Base-by-base conservation (phyloP, 441 rosid species). In the Kokia cookei region DNA sequence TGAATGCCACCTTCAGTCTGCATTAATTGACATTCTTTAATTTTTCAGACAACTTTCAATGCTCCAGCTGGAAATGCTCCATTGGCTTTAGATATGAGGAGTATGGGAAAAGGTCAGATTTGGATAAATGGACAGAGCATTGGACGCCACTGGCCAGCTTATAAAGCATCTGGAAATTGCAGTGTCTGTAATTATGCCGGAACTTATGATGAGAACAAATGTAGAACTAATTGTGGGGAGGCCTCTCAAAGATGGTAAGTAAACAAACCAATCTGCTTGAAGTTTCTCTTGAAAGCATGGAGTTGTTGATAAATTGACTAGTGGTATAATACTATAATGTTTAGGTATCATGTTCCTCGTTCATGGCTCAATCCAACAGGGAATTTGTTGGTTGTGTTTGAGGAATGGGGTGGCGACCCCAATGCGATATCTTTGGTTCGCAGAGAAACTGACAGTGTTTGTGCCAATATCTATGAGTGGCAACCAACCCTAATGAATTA, bases 361-460 rank as follows among this genome's bases (percentile, higher is more conserved):
- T 92, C 97, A 0, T 96, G 99, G 99, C 90, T 96, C 66, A 86
- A 87, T 65, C 97, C 99, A 59, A 86, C 81, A 2, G 97, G 92
- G 65, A 96, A 96, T 82, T 82, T 95, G 76, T 72, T 95, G 84
- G 97, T 95, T 74, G 94, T 93, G 69, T 89, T 93, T 67, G 99
- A 95, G 79, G 99, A 95, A 82, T 93, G 91, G 95, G 99, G 99
- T 53, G 99, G 99, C 66, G 92, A 95, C 47, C 99, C 99, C 0
- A 93, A 90, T 29, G 94, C 94, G 7, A 91, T 95, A 75, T 82
- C 92, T 24, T 70, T 96, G 81, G 98, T 93, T 27, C 87, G 94
- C 78, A 82, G 99, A 76, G 94, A 90, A 73, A 86, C 93, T 26
- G 97, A 90, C 76, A 91, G 84, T 13, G 90, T 93, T 7, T 93